Evolutionary conservation across 805 yeast genomes (phyloP).

Genomic region (Nakazawaea wyomingensis): DNA sequence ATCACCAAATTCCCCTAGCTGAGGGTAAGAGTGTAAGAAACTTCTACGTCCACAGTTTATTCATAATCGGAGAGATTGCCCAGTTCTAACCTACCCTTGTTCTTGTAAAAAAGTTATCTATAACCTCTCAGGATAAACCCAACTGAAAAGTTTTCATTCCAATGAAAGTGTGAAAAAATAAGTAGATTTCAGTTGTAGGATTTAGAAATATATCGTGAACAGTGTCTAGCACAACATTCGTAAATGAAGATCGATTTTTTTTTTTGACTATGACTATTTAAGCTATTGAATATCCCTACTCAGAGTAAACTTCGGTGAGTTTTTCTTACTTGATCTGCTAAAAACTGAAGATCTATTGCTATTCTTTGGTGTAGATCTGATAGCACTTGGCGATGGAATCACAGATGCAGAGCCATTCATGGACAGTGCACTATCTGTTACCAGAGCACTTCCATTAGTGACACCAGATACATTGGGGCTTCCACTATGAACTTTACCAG

Average conservation of each 20-base stretch:
- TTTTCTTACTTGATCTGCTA: conserved; percentile 12
- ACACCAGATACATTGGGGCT: neutral
- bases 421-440: neutral
- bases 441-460: neutral
- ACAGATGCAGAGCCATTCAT: neutral
- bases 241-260: too few species aligned
- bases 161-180: too few species aligned
- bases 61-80: too few species aligned
- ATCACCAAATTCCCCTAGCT: too few species aligned
- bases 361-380: conserved; percentile 3
- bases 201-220: neutral
- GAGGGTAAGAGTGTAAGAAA: too few species aligned
- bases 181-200: too few species aligned
- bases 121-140: too few species aligned
- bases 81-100: too few species aligned
- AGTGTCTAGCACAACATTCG: neutral
- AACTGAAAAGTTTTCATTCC: too few species aligned
- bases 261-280: neutral
- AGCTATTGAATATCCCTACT: conserved; percentile 1
- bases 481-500: conserved; percentile 14
- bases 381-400: neutral
- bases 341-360: conserved; percentile 23
- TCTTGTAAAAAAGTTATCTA: too few species aligned
- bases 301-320: conserved; percentile 9
- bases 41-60: too few species aligned